These are phyloP conservation scores for Beauveria scarabaeidicola DNA, from an alignment of 2,329 filamentous ascomycete species.

Conservation along the genomic window DNA sequence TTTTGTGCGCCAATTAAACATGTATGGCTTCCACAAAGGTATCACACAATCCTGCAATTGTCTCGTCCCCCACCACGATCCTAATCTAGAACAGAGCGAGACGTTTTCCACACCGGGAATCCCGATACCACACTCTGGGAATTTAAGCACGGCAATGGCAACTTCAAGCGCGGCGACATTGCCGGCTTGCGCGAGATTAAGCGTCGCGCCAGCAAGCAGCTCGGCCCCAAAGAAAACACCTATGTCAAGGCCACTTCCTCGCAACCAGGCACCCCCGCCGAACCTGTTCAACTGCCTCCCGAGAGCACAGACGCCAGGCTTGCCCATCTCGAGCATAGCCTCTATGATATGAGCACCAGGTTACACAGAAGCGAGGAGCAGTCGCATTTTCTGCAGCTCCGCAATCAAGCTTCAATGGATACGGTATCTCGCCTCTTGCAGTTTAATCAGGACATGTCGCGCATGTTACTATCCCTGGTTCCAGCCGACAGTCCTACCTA, in stretches of 20 bases:
- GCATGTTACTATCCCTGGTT: slow-evolving; percentile 63
- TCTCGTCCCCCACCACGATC: not conserved
- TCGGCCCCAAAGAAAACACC: slow-evolving; percentile 86
- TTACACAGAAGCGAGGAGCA: slow-evolving; percentile 78
- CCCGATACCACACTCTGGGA: slow-evolving; percentile 95
- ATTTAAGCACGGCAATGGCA: slow-evolving; percentile 96
- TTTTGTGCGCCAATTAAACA: slow-evolving; percentile 94
- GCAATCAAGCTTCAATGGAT: slow-evolving; percentile 75
- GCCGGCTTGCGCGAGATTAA: slow-evolving; percentile 92
- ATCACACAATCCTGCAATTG: not conserved
- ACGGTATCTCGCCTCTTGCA: slow-evolving; percentile 61
- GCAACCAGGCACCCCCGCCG: slow-evolving; percentile 76
- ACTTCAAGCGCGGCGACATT: slow-evolving; percentile 90
- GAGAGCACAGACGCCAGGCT: slow-evolving; percentile 73
- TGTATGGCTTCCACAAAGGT: slow-evolving; percentile 99
- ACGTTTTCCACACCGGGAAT: slow-evolving; percentile 92
- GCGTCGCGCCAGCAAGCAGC: slow-evolving; percentile 83
- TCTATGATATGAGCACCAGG: slow-evolving; percentile 71
- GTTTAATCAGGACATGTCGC: slow-evolving; percentile 79
- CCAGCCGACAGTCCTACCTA: slow-evolving; percentile 70
- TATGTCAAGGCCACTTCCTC: slow-evolving; percentile 66
- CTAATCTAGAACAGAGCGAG: slow-evolving; percentile 60
- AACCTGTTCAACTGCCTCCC: slow-evolving; percentile 60
- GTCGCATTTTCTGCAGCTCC: slow-evolving; percentile 68
- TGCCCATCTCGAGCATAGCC: slow-evolving; percentile 65